Conservation (phyloP, 1,139 yeast species). For the Yamadazyma oceani region DNA sequence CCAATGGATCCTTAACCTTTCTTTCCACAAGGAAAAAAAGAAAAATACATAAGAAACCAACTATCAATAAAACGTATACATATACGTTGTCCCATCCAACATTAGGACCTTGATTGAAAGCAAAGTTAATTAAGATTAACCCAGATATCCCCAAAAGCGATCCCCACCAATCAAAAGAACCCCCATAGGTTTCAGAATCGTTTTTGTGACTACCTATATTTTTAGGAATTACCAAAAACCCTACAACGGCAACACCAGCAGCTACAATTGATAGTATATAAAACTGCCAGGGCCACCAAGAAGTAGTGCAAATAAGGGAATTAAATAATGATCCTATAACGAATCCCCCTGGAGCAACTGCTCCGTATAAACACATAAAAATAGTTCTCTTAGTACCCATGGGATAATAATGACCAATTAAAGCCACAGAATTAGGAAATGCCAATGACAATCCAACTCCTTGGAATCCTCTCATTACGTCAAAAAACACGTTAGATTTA, state of each 20-base stretch:
- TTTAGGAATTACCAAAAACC: constrained; percentile 45
- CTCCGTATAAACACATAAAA: constrained; percentile 52
- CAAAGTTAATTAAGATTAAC: constrained; percentile 52
- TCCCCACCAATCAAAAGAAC: constrained; percentile 45
- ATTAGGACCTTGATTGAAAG: constrained; percentile 64
- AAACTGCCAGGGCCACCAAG: constrained; percentile 60
- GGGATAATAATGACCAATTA: constrained; percentile 53
- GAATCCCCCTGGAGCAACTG: constrained; percentile 61
- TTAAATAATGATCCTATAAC: constrained; percentile 50
- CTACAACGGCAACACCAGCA: constrained; percentile 25
- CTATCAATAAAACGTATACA: constrained; percentile 49
- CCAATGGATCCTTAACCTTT: constrained; percentile 41
- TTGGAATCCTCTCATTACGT: constrained; percentile 54
- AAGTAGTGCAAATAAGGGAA: constrained; percentile 40
- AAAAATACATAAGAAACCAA: constrained; percentile 40
- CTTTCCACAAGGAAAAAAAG: constrained; percentile 38
- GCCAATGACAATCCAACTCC: constrained; percentile 61
- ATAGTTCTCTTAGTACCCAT: constrained; percentile 39
- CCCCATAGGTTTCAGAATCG: too few relatives aligned
- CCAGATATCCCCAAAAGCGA: constrained; percentile 37
- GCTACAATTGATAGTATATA: constrained; percentile 47
- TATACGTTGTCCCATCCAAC: constrained; percentile 56
- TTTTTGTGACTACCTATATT: constrained; percentile 22
- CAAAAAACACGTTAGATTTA: constrained; percentile 42
- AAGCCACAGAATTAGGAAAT: constrained; percentile 58